A percentile compares a stretch with the other conserved stretches of the same genome.
Evolutionary conservation across 2,329 filamentous ascomycete genomes (phyloP).

Genomic region (Fusarium sp.): DNA sequence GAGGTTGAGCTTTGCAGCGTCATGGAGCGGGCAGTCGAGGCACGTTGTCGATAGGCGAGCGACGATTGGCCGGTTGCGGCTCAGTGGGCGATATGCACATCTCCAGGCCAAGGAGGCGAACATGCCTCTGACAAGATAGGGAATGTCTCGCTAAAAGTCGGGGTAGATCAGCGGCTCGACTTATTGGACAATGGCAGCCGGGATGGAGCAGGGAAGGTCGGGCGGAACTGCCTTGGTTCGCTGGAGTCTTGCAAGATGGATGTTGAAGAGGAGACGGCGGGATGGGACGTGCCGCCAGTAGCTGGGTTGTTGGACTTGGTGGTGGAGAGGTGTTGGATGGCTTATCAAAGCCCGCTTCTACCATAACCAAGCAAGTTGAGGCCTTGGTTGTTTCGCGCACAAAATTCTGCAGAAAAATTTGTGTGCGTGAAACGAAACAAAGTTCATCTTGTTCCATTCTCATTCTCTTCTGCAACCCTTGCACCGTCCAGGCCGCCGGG

Average conservation of each 20-base stretch:
- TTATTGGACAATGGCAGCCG: slow-evolving; percentile 38
- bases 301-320: slow-evolving; percentile 4
- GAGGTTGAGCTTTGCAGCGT: slow-evolving; percentile 26
- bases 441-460: neutral
- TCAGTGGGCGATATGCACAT: slow-evolving; percentile 31
- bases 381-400: neutral
- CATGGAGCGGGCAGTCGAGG: slow-evolving; percentile 34
- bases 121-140: slow-evolving; percentile 33
- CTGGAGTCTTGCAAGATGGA: slow-evolving; percentile 27
- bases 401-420: slow-evolving; percentile 1
- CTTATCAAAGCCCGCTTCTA: neutral
- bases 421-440: slow-evolving; percentile 3
- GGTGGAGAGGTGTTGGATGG: neutral
- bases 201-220: slow-evolving; percentile 19
- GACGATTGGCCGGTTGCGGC: slow-evolving; percentile 37
- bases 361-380: neutral
- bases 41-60: slow-evolving; percentile 41
- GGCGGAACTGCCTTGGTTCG: slow-evolving; percentile 15
- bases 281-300: slow-evolving; percentile 41
- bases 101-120: slow-evolving; percentile 25
- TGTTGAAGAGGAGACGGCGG: slow-evolving; percentile 25
- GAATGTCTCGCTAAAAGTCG: slow-evolving; percentile 42
- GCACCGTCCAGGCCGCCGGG: slow-evolving; percentile 14
- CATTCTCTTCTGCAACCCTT: neutral
- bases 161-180: slow-evolving; percentile 29